Evolutionary conservation across 495 filamentous ascomycete genomes (phyloP), one percentile per base, ranked within the genome.

Genomic region (Daldinia decipiens): DNA sequence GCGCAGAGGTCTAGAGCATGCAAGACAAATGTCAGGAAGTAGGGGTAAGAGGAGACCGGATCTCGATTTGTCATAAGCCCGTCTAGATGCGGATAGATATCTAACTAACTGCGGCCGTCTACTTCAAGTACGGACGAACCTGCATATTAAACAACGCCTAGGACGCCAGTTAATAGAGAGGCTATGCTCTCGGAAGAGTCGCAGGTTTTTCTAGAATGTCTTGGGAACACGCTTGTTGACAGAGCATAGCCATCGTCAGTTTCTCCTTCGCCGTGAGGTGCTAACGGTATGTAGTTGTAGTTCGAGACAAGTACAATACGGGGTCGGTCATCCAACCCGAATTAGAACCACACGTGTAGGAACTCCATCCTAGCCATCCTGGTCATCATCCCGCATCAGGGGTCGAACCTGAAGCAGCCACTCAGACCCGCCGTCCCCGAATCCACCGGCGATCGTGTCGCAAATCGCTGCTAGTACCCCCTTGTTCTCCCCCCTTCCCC

Each of bases 321-420:
- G 61, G 50, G 36, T 54, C 32, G 34, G 34, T 53, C 27, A 39
- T 60, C 50, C 24, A 55, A 62, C 31, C 58, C 38, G 45, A 59
- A 17, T 50, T 38, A 70, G 54, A 31, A 53, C 26, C 7, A 2
- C 50, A 53, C 50, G 24, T 53, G 50, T 53, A 57, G 67, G 61
- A 65, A 51, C 67, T 19, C 40, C 11, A 71, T 72, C 69, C 69
- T 21, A 40, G 59, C 32, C n/a, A 71, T 72, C 69, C 69, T 21
- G 26, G 59, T 50, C 24, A 34, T 5, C 36, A 52, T 57, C 60
- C 50, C 55, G 70, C 59, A 61, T 72, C 64, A 72, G 65, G 65
- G 70, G 70, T 34, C 59, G 32, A 65, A 68, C 57, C 70, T 73
- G 70, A 73, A 73, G 65, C 70, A 73, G 43, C 65, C 65, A 72